Evolutionary conservation across 2,329 filamentous ascomycete species (phyloP), one percentile per base, ranked within the genome.

Genomic region (Xylariaceae sp.): DNA sequence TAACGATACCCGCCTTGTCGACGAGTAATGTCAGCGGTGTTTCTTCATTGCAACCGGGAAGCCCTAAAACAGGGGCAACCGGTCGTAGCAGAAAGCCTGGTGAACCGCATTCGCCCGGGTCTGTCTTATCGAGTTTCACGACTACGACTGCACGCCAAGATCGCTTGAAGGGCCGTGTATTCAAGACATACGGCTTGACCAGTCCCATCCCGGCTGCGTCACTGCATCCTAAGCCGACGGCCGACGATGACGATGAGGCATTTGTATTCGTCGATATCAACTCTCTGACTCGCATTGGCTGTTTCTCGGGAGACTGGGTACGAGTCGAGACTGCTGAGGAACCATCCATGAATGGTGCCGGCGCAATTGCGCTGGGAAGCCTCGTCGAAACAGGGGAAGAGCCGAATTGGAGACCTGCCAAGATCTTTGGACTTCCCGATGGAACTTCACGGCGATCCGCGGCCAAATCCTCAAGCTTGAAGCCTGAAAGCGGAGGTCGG

Each of bases 261-360:
- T 86, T 94, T 52, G 83, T 97, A 1, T 99, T 93, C 69, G 92
- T 99, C 4, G 92, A 97, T 67, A 88, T 95, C 6, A 87, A 85
- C 59, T 90, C 90, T 1, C 76, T 99, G 17, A 88, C 90, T 11
- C 92, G 92, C 66, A 88, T 99, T 56, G 92, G 93, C 13, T 97
- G 93, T 73, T 99, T 99, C 71, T 97, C 93, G 0, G 94, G 94
- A 35, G 94, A 99, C 71, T 99, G 94, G 94, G 91, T 96, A 9
- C 87, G 88, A 18, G 80, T 97, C 9, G 91, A 96, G 74, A 81
- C 85, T 4, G 83, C 89, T 0, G 82, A 89, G 65, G 90, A 92
- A 70, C 88, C 90, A 60, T 88, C 83, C 18, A 76, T 79, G 13
- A 88, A 85, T 72, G 88, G 80, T 15, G 84, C 84, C 65, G 88